Base-by-base conservation (phyloP, 2,329 filamentous ascomycete species). In the Ophiognomonia clavigignenti-juglandacearum region DNA sequence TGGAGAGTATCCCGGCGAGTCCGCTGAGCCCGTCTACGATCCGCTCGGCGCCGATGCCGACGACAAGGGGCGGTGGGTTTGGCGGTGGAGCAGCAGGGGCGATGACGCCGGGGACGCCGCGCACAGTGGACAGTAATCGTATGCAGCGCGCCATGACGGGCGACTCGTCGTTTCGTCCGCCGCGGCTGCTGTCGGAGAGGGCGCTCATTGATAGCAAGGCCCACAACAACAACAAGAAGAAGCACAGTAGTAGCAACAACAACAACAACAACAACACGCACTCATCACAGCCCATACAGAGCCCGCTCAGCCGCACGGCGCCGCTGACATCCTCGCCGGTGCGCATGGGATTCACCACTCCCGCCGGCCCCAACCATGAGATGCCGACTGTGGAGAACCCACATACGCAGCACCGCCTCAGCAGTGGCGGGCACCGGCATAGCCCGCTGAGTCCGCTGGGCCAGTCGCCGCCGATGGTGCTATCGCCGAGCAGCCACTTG, bases 161-260 rank as follows among this genome's bases (percentile, higher is more conserved):
- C 8, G 43, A 41, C 1, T 9, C 31, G 19, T 4, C 39, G n/a
- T n/a, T n/a, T n/a, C n/a, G 35, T 0, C 32, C 50, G 19, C 50
- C 50, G 22, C 50, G 43, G 11, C 50, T 27, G 19, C 46, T 52
- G 18, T 46, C 46, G 9, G 38, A 52, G 18, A 43, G 50, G 4
- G 46, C 50, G 11, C 13, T 52, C 23, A 45, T 52, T 36, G 11
- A n/a, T 35, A 2, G 39, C 24, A 26, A 10, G 39, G 16, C 10
- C 37, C n/a, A 31, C 22, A 22, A 8, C 42, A 11, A 48, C 39
- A 11, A 31, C n/a, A n/a, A n/a, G n/a, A n/a, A n/a, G n/a, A n/a
- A n/a, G n/a, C n/a, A n/a, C n/a, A n/a, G n/a, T n/a, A n/a, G n/a
- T n/a, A n/a, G n/a, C n/a, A n/a, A n/a, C n/a, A n/a, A n/a, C n/a